A percentile compares a stretch with the other conserved stretches of the same genome.
phyloP scores from a whole-genome alignment of 75 land plant species.

The Picea sitchensis region DNA sequence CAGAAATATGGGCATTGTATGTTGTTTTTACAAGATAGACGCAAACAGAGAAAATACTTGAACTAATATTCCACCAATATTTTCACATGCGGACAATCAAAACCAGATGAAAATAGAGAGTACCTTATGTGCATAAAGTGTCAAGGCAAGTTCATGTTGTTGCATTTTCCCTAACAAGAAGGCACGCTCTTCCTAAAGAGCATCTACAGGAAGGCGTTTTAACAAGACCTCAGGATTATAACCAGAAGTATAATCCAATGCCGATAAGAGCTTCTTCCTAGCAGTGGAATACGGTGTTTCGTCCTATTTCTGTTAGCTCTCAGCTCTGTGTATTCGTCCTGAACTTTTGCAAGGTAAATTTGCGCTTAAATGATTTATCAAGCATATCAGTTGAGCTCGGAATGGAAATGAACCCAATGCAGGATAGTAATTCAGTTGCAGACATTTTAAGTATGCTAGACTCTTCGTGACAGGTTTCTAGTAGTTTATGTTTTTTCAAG shows the following conservation, averaged over 20 bases:
- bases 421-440: not conserved
- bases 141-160: conserved; percentile 90
- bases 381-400: not conserved
- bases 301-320: conserved; percentile 64
- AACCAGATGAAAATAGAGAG: not conserved
- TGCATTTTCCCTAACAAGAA: conserved; percentile 77
- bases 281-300: conserved; percentile 61
- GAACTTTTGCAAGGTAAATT: conserved; percentile 84
- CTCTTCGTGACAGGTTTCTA: not conserved
- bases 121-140: conserved; percentile 97
- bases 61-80: not conserved
- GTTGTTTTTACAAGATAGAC: not conserved
- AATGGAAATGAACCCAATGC: not conserved
- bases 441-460: not conserved
- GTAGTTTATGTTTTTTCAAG: not conserved
- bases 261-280: conserved; percentile 71
- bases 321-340: conserved; percentile 65
- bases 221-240: conserved; percentile 65
- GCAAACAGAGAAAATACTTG: not conserved
- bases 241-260: conserved; percentile 64
- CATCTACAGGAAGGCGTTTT: conserved; percentile 75
- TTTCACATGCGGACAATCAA: not conserved
- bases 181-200: conserved; percentile 90
- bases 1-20: not conserved
- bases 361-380: conserved; percentile 43